These are phyloP conservation scores for Gilbertella persicaria DNA, from an alignment of 371 early-diverging fungal species.

Conservation along the genomic window DNA sequence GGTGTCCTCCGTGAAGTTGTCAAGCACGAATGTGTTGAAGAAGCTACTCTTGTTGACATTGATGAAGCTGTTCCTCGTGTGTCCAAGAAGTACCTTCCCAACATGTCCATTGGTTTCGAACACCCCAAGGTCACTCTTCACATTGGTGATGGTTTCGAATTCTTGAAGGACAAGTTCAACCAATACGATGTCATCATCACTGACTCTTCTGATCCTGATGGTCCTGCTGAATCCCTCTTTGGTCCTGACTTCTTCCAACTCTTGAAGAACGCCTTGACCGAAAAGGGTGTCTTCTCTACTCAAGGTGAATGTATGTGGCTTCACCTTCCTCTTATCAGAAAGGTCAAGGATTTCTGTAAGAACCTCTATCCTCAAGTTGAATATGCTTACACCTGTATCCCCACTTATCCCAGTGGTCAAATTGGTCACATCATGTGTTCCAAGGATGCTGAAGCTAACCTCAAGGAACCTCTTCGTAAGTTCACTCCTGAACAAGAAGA, in stretches of 20 bases:
- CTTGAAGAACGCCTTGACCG: slow-evolving; percentile 88
- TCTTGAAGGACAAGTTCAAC: slow-evolving; percentile 83
- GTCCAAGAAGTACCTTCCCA: slow-evolving; percentile 89
- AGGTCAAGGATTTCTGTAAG: slow-evolving; percentile 78
- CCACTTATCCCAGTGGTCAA: slow-evolving; percentile 96
- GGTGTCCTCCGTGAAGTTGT: slow-evolving; percentile 97
- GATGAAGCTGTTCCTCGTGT: slow-evolving; percentile 93
- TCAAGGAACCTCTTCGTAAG: slow-evolving; percentile 78
- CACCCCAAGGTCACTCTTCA: slow-evolving; percentile 93
- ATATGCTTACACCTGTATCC: slow-evolving; percentile 93
- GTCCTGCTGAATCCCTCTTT: slow-evolving; percentile 95
- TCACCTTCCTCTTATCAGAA: slow-evolving; percentile 87
- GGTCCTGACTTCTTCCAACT: slow-evolving; percentile 88
- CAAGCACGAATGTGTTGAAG: slow-evolving; percentile 92
- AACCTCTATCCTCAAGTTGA: slow-evolving; percentile 85
- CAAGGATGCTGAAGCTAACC: slow-evolving; percentile 71
- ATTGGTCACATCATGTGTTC: slow-evolving; percentile 94
- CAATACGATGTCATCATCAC: slow-evolving; percentile 97
- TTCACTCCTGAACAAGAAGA: slow-evolving; percentile 81
- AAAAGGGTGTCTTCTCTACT: slow-evolving; percentile 90
- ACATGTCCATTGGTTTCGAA: slow-evolving; percentile 91
- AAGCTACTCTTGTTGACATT: slow-evolving; percentile 93
- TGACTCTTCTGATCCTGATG: slow-evolving; percentile 97
- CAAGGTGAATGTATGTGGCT: slow-evolving; percentile 99
- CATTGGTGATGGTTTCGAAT: slow-evolving; percentile 95